phyloP scores from a whole-genome alignment of 2,329 filamentous ascomycete genomes.

The Biscogniauxia marginata region DNA sequence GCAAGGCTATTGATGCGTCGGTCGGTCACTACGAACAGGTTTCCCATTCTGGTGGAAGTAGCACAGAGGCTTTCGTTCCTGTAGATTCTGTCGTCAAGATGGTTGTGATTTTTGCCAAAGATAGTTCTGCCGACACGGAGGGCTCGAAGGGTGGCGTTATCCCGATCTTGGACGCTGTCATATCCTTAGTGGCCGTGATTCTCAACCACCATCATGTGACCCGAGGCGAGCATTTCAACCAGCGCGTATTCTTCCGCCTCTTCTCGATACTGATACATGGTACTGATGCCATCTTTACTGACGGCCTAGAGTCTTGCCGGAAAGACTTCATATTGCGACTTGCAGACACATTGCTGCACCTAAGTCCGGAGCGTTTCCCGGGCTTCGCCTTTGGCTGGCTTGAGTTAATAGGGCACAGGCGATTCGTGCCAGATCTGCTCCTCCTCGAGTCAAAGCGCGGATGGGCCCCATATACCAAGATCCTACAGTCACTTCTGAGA shows the following conservation, averaged over 20 bases:
- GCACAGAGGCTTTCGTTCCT: slow-evolving; percentile 56
- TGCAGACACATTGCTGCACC: slow-evolving; percentile 66
- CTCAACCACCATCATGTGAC: slow-evolving; percentile 83
- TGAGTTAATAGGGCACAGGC: slow-evolving; percentile 76
- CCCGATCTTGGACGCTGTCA: slow-evolving; percentile 72
- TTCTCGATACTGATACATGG: slow-evolving; percentile 82
- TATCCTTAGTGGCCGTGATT: slow-evolving; percentile 76
- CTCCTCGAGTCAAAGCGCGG: slow-evolving; percentile 65
- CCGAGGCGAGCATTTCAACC: slow-evolving; percentile 78
- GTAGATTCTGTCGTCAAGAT: slow-evolving; percentile 83
- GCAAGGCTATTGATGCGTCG: slow-evolving; percentile 76
- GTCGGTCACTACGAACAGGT: slow-evolving; percentile 76
- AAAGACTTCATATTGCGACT: slow-evolving; percentile 71
- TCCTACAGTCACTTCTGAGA: slow-evolving; percentile 69
- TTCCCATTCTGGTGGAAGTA: slow-evolving; percentile 58
- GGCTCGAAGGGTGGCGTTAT: slow-evolving; percentile 62
- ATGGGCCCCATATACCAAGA: slow-evolving; percentile 73
- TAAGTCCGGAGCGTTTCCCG: slow-evolving; percentile 76
- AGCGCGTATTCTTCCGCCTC: slow-evolving; percentile 87
- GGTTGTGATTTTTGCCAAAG: slow-evolving; percentile 71
- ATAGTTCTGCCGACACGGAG: slow-evolving; percentile 61
- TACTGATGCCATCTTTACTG: slow-evolving; percentile 58
- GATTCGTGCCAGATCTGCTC: slow-evolving; percentile 78
- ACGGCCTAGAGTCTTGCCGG: slow-evolving; percentile 60
- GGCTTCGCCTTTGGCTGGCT: slow-evolving; percentile 87